Evolutionary conservation across 2,329 filamentous ascomycete species (phyloP).

Genomic region (Scedosporium boydii): DNA sequence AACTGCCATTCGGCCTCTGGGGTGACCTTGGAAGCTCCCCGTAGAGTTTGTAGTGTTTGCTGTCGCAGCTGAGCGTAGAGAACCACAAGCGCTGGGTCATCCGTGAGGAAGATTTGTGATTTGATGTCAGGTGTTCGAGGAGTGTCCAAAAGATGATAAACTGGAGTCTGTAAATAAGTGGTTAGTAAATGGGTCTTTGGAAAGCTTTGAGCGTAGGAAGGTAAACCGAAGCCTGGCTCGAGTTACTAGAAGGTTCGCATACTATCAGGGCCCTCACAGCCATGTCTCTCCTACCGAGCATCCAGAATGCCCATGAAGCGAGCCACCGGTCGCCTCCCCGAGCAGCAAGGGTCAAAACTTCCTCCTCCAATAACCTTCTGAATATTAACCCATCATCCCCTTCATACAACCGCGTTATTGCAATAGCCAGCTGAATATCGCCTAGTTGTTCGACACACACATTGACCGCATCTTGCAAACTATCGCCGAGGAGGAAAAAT

Average conservation of each 20-base stretch:
- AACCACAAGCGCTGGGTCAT: constrained; percentile 82
- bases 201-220: not conserved
- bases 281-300: constrained; percentile 72
- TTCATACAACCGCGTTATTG: constrained; percentile 79
- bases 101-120: constrained; percentile 72
- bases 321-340: constrained; percentile 85
- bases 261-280: constrained; percentile 77
- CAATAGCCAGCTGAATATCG: constrained; percentile 82
- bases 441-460: constrained; percentile 80
- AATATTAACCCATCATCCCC: constrained; percentile 72
- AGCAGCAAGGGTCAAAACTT: constrained; percentile 67
- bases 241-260: constrained; percentile 23
- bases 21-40: constrained; percentile 73
- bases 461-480: constrained; percentile 73
- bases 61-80: constrained; percentile 80
- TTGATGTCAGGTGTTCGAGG: constrained; percentile 60
- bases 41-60: constrained; percentile 71
- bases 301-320: constrained; percentile 92
- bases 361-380: constrained; percentile 65
- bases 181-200: not conserved
- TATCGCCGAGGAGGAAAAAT: constrained; percentile 87
- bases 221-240: no score
- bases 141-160: constrained; percentile 63
- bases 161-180: constrained; percentile 51
- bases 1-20: constrained; percentile 81